Evolutionary conservation across 2,329 filamentous ascomycete genomes (phyloP), one percentile per base, ranked within the genome.

Genomic region (Pezicula radicicola): DNA sequence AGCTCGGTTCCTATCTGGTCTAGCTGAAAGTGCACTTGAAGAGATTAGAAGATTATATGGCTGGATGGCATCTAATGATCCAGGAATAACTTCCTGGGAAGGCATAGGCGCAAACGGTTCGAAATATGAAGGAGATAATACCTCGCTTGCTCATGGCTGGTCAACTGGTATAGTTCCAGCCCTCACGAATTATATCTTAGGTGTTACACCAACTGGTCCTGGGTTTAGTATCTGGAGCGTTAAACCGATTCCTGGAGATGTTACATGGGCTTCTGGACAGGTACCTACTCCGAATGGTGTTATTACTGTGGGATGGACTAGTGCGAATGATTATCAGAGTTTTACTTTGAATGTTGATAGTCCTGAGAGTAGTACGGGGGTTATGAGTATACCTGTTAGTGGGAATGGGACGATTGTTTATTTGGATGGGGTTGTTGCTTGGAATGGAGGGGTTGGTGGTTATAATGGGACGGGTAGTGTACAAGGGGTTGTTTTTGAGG

Each of bases 61-160:
- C 4, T 77, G 74, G 72, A 80, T 80, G 77, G 63, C 72, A 3
- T 55, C 56, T 0, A 66, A 72, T 9, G 77, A 80, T 55, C 76
- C 76, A 0, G 66, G 66, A 0, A 60, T 74, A 13, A 80, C 77
- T 3, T 70, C 72, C 55, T 80, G 77, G 77, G 77, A 80, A 58
- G 77, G 76, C 1, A 74, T 79, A 46, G 77, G 75, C 1, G 56
- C 62, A 0, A 61, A 64, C 18, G 77, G 77, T 0, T 47, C 46
- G 2, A 65, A 72, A 27, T 80, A 79, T 53, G 70, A 78, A 58
- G 70, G 61, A 1, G 70, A 61, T 0, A 78, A 72, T 52, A 80
- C 75, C 15, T 76, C 73, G 16, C 71, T 76, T 63, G 71, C 76
- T 1, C 77, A 80, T 49, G 77, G 74, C 0, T 80, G 77, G 77